Percentiles rank a stretch among this genome's conserved stretches.
These are phyloP conservation scores for Hypoxylon fuscum DNA, from an alignment of 495 filamentous ascomycete genomes.

Conservation along the genomic window DNA sequence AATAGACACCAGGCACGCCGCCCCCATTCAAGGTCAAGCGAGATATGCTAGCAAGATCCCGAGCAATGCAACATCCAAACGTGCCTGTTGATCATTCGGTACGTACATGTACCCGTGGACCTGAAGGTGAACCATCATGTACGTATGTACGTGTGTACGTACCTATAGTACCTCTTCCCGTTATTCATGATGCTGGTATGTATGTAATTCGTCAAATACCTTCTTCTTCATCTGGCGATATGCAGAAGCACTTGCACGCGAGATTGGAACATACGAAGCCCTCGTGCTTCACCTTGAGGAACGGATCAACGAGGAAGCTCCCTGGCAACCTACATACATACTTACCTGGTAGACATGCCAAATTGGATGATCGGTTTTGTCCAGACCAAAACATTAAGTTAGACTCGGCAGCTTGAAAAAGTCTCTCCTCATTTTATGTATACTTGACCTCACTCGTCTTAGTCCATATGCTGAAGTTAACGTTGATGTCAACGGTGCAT, in stretches of 20 bases:
- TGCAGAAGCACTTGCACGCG: constrained; percentile 9
- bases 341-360: too few species aligned
- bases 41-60: constrained; percentile 40
- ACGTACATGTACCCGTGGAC: too few species aligned
- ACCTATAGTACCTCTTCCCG: constrained; percentile 15
- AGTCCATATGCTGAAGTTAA: constrained; percentile 8
- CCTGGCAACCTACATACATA: background rate
- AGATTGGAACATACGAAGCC: background rate
- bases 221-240: constrained; percentile 17
- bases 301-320: constrained; percentile 26
- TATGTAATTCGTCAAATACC: constrained; percentile 31
- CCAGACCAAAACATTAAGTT: constrained; percentile 20
- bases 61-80: constrained; percentile 38
- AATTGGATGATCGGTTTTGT: constrained; percentile 6
- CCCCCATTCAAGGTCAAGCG: constrained; percentile 20
- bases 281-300: constrained; percentile 10
- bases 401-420: constrained; percentile 19
- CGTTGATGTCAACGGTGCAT: constrained; percentile 10
- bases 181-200: background rate
- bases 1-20: constrained; percentile 28
- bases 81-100: constrained; percentile 39
- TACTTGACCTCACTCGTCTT: constrained; percentile 2
- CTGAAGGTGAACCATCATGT: too few species aligned
- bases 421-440: constrained; percentile 15
- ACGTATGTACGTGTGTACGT: too few species aligned